Base-by-base conservation (phyloP, 1,139 yeast genomes). In the Taiozyma onychis region DNA sequence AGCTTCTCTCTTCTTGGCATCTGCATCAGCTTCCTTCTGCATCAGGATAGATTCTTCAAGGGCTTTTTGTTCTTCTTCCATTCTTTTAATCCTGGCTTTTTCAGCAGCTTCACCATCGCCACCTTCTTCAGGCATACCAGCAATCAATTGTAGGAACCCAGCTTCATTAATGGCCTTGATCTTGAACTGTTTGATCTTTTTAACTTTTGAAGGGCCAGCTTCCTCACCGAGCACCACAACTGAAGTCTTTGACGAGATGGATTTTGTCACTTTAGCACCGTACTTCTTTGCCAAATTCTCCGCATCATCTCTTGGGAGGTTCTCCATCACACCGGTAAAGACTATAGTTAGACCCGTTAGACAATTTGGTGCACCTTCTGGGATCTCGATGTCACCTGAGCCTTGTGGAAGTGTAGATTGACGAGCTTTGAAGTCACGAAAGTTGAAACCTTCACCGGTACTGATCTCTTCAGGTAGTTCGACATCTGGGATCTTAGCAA, bases 201-300 rank as follows among this genome's bases (percentile, higher is more conserved):
- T 81, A 46, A 93, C 81, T 67, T 93, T 93, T n/a, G 90, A 83
- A 1, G 99, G 98, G 0, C 99, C 99, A 1, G 99, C 99, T 58
- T 93, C 97, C 47, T 80, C 89, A 7, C 99, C 99, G 32, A 95
- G 75, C 2, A 93, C 97, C 6, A 93, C 97, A 45, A 90, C 75
- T 39, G 89, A 81, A 0, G 99, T 95, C 62, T 85, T 88, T 22
- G 89, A 83, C 48, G 95, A 87, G 32, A 93, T 86, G 0, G 97
- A 80, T 56, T 88, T 81, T 2, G 97, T 88, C 13, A 91, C 96
- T 61, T 85, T 85, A n/a, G 97, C 99, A 16, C 99, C 99, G 61
- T 91, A 90, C 55, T 78, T 76, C 61, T 88, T 84, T 5, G 97
- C 96, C 27, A 88, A 65, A 34, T 77, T 76, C 61, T 86, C 95